phyloP scores from a whole-genome alignment of 2,329 filamentous ascomycete genomes.

The Aspergillus pseudoviridinutans region DNA sequence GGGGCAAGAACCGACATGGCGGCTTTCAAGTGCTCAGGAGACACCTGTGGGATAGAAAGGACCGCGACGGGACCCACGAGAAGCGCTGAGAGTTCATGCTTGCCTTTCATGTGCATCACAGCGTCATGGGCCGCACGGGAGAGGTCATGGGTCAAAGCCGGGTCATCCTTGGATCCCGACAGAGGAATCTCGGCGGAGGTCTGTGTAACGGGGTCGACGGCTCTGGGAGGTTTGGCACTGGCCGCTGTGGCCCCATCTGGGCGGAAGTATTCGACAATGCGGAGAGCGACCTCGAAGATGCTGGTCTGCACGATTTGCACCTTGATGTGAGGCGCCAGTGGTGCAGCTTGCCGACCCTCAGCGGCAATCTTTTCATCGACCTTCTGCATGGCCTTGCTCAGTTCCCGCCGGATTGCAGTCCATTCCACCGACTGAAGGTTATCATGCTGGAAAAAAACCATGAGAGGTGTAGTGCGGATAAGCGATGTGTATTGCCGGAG shows the following conservation, averaged over 20 bases:
- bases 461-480: conserved; percentile 76
- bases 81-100: conserved; percentile 66
- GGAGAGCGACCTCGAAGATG: conserved; percentile 81
- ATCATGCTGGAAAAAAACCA: conserved; percentile 82
- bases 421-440: conserved; percentile 72
- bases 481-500: conserved; percentile 82
- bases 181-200: conserved; percentile 28
- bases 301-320: conserved; percentile 83
- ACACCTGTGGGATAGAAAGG: conserved; percentile 75
- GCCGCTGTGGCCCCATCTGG: conserved; percentile 35
- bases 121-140: conserved; percentile 53
- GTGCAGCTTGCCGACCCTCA: conserved; percentile 39
- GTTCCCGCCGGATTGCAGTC: conserved; percentile 66
- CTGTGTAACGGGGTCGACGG: conserved; percentile 27
- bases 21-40: conserved; percentile 76
- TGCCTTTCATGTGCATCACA: conserved; percentile 48
- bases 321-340: conserved; percentile 61
- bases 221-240: conserved; percentile 18
- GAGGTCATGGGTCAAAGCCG: conserved; percentile 54
- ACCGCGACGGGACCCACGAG: conserved; percentile 77
- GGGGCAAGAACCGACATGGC: conserved; percentile 76
- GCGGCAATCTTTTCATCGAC: conserved; percentile 66
- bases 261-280: conserved; percentile 80
- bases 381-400: conserved; percentile 58
- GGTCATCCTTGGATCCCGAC: conserved; percentile 33